phyloP scores from a whole-genome alignment of 441 rosid species.

The Gossypium davidsonii region DNA sequence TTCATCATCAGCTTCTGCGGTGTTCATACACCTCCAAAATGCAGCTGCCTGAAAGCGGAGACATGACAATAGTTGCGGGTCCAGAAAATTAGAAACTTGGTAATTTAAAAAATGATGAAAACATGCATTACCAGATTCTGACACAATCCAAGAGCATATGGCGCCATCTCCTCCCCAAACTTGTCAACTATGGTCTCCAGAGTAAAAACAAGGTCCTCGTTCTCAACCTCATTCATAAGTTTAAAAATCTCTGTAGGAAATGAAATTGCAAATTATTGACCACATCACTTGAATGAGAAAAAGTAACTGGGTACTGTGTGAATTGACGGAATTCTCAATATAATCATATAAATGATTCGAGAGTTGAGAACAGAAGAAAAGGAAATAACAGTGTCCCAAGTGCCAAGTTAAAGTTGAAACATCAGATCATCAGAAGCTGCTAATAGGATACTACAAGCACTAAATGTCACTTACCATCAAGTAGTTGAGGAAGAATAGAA shows the following conservation, averaged over 20 bases:
- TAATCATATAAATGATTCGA: not conserved
- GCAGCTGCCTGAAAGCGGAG: slow-evolving; percentile 70
- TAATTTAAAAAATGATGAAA: not conserved
- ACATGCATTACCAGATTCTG: slow-evolving; percentile 77
- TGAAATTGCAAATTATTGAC: not conserved
- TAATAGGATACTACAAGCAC: not conserved
- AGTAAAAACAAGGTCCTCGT: slow-evolving; percentile 96
- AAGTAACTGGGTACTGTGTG: not conserved
- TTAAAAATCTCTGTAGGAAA: slow-evolving; percentile 76
- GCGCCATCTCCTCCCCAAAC: slow-evolving; percentile 99
- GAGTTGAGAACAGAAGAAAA: not conserved
- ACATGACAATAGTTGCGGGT: slow-evolving; percentile 7
- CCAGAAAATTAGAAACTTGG: slow-evolving; percentile 3
- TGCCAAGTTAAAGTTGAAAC: not conserved
- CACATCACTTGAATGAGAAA: not conserved
- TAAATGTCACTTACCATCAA: slow-evolving; percentile 56
- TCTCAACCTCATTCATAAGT: slow-evolving; percentile 98
- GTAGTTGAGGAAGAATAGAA: slow-evolving; percentile 91
- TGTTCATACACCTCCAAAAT: slow-evolving; percentile 94
- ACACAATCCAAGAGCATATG: slow-evolving; percentile 94
- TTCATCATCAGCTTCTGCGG: slow-evolving; percentile 85
- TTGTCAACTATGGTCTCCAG: slow-evolving; percentile 93
- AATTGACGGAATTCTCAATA: not conserved
- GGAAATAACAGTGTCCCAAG: not conserved
- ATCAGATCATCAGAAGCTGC: not conserved